These are phyloP conservation scores for Lecanosticta acicola DNA, from an alignment of 2,329 filamentous ascomycete species.

Conservation along the genomic window DNA sequence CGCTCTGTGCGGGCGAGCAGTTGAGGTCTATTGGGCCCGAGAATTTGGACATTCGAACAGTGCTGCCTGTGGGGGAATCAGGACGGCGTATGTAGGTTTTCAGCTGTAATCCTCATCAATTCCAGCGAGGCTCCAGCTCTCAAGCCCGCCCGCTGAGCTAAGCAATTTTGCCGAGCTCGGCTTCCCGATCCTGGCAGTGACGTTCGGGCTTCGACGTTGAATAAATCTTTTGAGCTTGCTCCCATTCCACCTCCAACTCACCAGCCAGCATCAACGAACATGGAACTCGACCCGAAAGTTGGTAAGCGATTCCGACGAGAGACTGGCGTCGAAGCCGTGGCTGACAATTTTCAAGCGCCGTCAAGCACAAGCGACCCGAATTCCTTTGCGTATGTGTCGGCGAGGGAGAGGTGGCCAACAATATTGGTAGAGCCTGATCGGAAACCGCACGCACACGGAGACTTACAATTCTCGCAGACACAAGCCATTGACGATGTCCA, in stretches of 20 bases:
- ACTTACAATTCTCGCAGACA: conserved; percentile 52
- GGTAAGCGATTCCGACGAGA: conserved; percentile 47
- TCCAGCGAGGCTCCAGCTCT: no score
- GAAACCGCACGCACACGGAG: neutral
- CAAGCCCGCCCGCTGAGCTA: no score
- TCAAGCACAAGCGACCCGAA: conserved; percentile 74
- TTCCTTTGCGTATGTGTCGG: conserved; percentile 83
- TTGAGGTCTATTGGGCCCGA: neutral
- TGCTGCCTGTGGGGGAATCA: no score
- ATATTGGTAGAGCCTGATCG: conserved; percentile 62
- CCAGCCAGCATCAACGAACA: conserved; percentile 30
- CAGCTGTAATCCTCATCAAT: no score
- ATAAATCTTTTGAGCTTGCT: neutral
- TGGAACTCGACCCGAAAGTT: conserved; percentile 71
- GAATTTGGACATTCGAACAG: neutral
- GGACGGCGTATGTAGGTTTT: no score
- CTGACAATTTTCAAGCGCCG: conserved; percentile 50
- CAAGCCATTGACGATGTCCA: conserved; percentile 93
- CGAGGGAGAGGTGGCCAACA: conserved; percentile 82
- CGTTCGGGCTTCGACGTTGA: neutral
- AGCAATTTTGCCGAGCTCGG: neutral
- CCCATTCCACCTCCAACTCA: neutral
- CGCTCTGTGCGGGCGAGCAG: conserved; percentile 6
- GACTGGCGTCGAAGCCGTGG: no score
- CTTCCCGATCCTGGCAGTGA: neutral